Evolutionary conservation across 1,284 basidiomycete species (phyloP), one percentile per base, ranked within the genome.

Genomic region (Apiotrichum brassicae): DNA sequence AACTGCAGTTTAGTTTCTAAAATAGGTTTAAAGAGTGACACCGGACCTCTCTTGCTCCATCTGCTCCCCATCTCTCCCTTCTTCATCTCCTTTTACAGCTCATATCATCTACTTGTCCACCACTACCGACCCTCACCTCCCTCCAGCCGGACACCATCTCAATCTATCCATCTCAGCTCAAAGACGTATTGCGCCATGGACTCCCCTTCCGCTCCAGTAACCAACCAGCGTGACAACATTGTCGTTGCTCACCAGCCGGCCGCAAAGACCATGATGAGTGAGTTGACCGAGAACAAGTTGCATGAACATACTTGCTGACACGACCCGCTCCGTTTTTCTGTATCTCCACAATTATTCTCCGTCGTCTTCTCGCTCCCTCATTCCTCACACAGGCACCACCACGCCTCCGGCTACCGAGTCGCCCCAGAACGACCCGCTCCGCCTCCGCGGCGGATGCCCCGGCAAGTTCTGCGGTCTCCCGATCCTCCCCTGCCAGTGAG

Each of bases 361-460:
- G 5, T 14, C 5, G 28, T 14, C 28, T 30, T 4, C 5, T 30
- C 14, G 28, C 28, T 9, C 28, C 28, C 14, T 20, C 20, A n/a
- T 43, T 6, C 9, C 13, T 3, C 13, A 30, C 22, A 13, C 44
- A 48, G 46, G 28, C 46, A n/a, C 50, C n/a, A 30, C 38, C 5
- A 18, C 37, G 14, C 20, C 35, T 11, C 49, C 45, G 9, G 7
- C 23, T 28, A 36, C 56, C 6, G 49, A 53, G 41, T 49, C 51
- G 14, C 46, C 51, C 11, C 54, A 53, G 38, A 26, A 59, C 23
- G 63, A 66, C n/a, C 39, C 51, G 1, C 48, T 68, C 44, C 56
- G 70, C 32, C 59, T 72, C 35, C 60, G 70, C 38, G 70, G 70
- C 40, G 70, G 70, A 2, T 72, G 68, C 59, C 70, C 69, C n/a